phyloP scores from a whole-genome alignment of 176 grass and related monocot genomes.

The Musa itinerans region DNA sequence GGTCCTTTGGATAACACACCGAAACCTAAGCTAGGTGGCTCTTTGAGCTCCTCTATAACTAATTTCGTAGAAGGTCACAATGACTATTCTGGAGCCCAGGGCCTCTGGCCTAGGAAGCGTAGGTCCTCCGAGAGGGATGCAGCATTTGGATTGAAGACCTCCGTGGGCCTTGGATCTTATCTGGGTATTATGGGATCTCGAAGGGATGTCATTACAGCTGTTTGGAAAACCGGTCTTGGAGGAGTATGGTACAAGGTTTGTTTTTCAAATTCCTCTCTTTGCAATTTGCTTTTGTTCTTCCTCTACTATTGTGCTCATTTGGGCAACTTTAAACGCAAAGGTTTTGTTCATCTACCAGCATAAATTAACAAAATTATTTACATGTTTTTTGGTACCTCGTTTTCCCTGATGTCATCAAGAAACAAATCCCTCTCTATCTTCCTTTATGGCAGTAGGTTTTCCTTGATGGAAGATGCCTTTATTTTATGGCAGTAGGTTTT shows the following conservation, averaged over 20 bases:
- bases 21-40: constrained; percentile 53
- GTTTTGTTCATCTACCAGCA: neutral
- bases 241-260: constrained; percentile 96
- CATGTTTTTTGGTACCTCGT: neutral
- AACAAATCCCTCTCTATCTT: too few relatives aligned
- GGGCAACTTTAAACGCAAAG: neutral
- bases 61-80: constrained; percentile 42
- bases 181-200: constrained; percentile 97
- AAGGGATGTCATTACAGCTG: constrained; percentile 82
- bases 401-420: too few relatives aligned
- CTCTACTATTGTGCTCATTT: neutral
- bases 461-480: too few relatives aligned
- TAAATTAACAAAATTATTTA: neutral
- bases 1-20: constrained; percentile 69
- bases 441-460: too few relatives aligned
- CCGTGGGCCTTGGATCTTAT: constrained; percentile 85
- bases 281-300: neutral
- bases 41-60: constrained; percentile 32
- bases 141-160: constrained; percentile 98
- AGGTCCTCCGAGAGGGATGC: constrained; percentile 93
- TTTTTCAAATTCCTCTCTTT: constrained; percentile 6
- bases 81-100: constrained; percentile 44
- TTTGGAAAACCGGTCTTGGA: constrained; percentile 90
- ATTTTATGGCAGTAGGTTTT: too few relatives aligned
- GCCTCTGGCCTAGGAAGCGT: constrained; percentile 89